Conservation (phyloP, 352 stramenopile genomes). For the Hyaloperonospora arabidopsidis region DNA sequence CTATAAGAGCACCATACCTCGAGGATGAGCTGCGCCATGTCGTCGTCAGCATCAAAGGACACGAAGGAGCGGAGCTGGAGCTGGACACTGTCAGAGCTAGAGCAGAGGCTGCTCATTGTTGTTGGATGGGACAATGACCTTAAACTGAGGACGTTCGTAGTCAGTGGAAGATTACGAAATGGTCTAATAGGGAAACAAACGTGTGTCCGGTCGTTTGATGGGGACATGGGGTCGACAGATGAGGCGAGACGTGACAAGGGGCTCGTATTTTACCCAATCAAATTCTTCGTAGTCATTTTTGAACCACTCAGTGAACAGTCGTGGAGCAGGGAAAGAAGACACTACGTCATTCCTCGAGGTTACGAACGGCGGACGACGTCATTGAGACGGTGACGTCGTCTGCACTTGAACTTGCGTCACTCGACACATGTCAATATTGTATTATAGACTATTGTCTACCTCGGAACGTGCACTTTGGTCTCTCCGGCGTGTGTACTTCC, state of each 20-base stretch:
- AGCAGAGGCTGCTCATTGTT: slow-evolving; percentile 32
- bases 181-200: no score
- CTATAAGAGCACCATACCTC: slow-evolving; percentile 35
- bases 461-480: no score
- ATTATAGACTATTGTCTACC: no score
- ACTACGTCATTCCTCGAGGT: slow-evolving; percentile 18
- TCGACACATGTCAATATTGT: background rate
- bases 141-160: no score
- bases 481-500: no score
- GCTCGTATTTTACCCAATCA: no score
- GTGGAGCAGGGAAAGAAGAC: slow-evolving; percentile 2
- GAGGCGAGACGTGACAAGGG: no score
- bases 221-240: no score
- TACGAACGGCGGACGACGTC: slow-evolving; percentile 12
- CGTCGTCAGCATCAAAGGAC: slow-evolving; percentile 62
- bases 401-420: slow-evolving; percentile 11
- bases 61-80: slow-evolving; percentile 74
- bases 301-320: no score
- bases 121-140: background rate
- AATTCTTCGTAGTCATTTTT: no score
- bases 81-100: slow-evolving; percentile 36
- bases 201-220: no score
- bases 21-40: slow-evolving; percentile 71
- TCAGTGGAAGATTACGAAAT: no score
- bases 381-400: slow-evolving; percentile 9